A percentile compares a stretch with the other conserved stretches of the same genome.
Evolutionary conservation across 1,139 yeast genomes (phyloP).

Genomic region (Suhomyces taliae): DNA sequence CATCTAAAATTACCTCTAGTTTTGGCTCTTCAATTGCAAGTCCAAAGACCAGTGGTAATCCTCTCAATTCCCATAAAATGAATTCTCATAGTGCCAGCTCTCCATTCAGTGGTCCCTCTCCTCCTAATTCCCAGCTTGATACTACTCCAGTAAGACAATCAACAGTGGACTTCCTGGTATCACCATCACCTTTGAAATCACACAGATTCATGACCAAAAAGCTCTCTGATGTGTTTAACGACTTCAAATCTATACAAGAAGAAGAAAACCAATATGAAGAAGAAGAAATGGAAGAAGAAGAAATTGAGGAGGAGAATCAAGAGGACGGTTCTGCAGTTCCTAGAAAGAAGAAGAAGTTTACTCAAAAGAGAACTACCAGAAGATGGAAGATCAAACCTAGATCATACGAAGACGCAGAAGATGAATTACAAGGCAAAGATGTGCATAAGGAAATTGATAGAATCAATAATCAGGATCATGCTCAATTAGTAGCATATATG

Average conservation of each 20-base stretch:
- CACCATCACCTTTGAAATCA: conserved; percentile 48
- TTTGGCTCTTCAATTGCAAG: neutral
- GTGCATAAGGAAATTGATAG: conserved; percentile 41
- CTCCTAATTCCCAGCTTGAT: conserved; percentile 4
- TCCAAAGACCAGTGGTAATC: neutral
- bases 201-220: conserved; percentile 36
- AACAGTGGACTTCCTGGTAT: conserved; percentile 32
- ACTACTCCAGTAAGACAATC: conserved; percentile 12
- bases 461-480: conserved; percentile 26
- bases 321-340: conserved; percentile 12
- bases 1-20: neutral
- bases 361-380: conserved; percentile 65
- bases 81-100: neutral
- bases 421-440: conserved; percentile 33
- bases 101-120: conserved; percentile 1
- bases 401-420: conserved; percentile 23
- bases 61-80: conserved; percentile 3
- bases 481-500: conserved; percentile 23
- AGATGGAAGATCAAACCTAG: conserved; percentile 57
- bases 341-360: conserved; percentile 33
- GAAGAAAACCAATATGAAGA: conserved; percentile 14
- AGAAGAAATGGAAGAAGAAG: conserved; percentile 13
- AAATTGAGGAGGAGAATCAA: conserved; percentile 18
- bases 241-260: conserved; percentile 25
- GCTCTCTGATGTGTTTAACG: conserved; percentile 33